Base-by-base conservation (phyloP, 23 red algal genomes). In the Gracilaria domingensis region DNA sequence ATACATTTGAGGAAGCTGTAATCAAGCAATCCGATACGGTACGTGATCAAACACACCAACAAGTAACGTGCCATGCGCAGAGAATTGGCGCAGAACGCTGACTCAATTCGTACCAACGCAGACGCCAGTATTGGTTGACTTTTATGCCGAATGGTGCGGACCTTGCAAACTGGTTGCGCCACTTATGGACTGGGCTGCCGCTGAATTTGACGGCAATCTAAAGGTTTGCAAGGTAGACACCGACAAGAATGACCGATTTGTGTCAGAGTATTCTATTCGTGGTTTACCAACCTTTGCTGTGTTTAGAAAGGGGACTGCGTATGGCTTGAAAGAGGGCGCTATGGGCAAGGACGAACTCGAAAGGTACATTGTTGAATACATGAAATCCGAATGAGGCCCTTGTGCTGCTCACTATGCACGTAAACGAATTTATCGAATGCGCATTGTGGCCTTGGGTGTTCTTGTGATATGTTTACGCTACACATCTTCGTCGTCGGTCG, bases 71-170 rank as follows among this genome's bases (percentile, higher is more conserved):
- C 17, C 13, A 20, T 1, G 51, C 51, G 51, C 14, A 55, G 14
- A 55, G n/a, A 55, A 7, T 7, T 55, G 17, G 9, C 1, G 18
- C 51, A 55, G 18, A 18, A 16, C 17, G 51, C 51, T 55, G 51
- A 55, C 51, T 16, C 13, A 55, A 20, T 55, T 55, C 18, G 51
- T 18, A 1, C 14, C 9, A 7, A 23, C 25, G 45, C 21, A 93
- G 45, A 59, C 64, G 34, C 96, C 96, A 0, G 96, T 98, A 0
- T 48, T 98, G 39, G 96, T 98, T 21, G 96, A 98, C 78, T 95
- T 98, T 79, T 95, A 98, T 55, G 96, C 96, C 6, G 81, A 71
- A 39, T 98, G 96, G 96, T 98, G 96, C 86, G 96, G 96, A 38
- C 96, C 96, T 5, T 98, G 96, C 75, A 98, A 98, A 53, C 71